Percentiles rank a stretch among this genome's conserved stretches.
These are phyloP conservation scores for Psilocybe subaeruginosa DNA, from an alignment of 768 basidiomycete species.

Conservation along the genomic window DNA sequence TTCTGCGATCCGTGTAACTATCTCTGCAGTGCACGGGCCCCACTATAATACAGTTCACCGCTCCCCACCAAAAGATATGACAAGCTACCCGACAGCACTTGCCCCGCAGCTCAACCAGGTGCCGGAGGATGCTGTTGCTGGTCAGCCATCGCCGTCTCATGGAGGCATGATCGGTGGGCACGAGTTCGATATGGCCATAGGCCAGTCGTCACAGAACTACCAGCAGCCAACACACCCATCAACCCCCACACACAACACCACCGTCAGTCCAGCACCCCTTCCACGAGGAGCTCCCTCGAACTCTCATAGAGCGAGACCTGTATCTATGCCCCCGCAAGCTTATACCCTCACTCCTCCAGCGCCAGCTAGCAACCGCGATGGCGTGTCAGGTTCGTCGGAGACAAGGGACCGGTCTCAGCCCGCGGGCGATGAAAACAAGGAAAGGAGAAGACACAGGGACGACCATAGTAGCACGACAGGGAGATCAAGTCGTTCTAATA, in stretches of 20 bases:
- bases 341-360: constrained; percentile 26
- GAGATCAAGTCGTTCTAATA: constrained; percentile 43
- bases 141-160: constrained; percentile 50
- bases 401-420: constrained; percentile 36
- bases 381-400: constrained; percentile 32
- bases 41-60: constrained; percentile 12
- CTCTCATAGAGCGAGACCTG: constrained; percentile 58
- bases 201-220: constrained; percentile 36
- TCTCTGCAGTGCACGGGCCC: constrained; percentile 23
- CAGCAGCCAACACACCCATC: constrained; percentile 22
- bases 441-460: constrained; percentile 34
- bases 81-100: constrained; percentile 52
- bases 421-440: constrained; percentile 28
- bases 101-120: constrained; percentile 50
- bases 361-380: constrained; percentile 14
- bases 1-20: constrained; percentile 7
- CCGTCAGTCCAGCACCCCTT: constrained; percentile 26
- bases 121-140: constrained; percentile 48
- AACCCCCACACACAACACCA: constrained; percentile 22
- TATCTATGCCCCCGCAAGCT: constrained; percentile 77
- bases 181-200: constrained; percentile 68
- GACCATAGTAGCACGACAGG: constrained; percentile 27
- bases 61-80: constrained; percentile 24
- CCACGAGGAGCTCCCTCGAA: constrained; percentile 32
- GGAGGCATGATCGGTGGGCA: constrained; percentile 57